Evolutionary conservation across 495 filamentous ascomycete genomes (phyloP).

Genomic region (Thozetella sp.): DNA sequence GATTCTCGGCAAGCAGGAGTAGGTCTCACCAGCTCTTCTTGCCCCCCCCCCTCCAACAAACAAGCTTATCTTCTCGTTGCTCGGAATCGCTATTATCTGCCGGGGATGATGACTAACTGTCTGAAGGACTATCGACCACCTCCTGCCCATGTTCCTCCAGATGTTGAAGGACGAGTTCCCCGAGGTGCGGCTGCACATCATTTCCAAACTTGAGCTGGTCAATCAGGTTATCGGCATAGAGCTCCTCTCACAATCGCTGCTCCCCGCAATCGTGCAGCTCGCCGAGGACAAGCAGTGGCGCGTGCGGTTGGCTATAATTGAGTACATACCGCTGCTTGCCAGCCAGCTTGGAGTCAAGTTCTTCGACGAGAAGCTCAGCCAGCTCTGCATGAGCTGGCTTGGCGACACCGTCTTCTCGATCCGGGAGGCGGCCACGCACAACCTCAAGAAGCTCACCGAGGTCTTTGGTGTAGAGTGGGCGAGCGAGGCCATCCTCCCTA

Average conservation of each 20-base stretch:
- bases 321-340: constrained; percentile 96
- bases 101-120: constrained; percentile 7
- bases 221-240: constrained; percentile 99
- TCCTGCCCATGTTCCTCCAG: constrained; percentile 97
- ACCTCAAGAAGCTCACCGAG: constrained; percentile 96
- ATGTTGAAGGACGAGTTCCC: constrained; percentile 99
- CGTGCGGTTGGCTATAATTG: constrained; percentile 95
- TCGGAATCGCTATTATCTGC: not conserved
- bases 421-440: constrained; percentile 93
- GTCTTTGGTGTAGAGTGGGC: constrained; percentile 99
- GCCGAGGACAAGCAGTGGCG: constrained; percentile 99
- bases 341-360: constrained; percentile 96
- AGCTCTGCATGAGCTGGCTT: constrained; percentile 98
- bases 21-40: constrained; percentile 31
- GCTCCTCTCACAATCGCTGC: constrained; percentile 90
- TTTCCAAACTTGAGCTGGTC: constrained; percentile 95
- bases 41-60: not conserved
- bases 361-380: constrained; percentile 95
- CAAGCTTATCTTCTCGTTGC: not conserved
- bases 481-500: constrained; percentile 95
- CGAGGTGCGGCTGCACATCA: constrained; percentile 96
- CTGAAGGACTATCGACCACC: constrained; percentile 85
- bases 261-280: constrained; percentile 96
- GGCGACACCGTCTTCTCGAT: constrained; percentile 99
- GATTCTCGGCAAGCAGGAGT: constrained; percentile 98